A percentile compares a stretch with the other conserved stretches of the same genome.
Conservation (phyloP, 1,284 basidiomycete genomes). For the Heterobasidion irregulare region DNA sequence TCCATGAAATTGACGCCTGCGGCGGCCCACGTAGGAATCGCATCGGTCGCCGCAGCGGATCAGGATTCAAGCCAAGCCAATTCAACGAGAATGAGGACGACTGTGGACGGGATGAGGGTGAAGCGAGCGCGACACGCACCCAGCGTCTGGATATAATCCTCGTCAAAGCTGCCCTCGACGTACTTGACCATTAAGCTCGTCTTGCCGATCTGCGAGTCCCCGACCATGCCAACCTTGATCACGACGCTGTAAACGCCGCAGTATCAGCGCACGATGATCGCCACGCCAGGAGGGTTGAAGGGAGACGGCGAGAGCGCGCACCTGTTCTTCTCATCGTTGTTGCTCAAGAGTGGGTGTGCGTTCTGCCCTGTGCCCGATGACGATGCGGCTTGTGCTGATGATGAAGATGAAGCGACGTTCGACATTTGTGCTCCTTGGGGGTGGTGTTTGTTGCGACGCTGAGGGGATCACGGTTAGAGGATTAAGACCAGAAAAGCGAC, state of each 20-base stretch:
- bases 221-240: constrained; percentile 98
- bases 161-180: constrained; percentile 94
- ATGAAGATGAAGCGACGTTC: constrained; percentile 21
- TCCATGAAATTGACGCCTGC: constrained; percentile 99
- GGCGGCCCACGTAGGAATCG: not conserved
- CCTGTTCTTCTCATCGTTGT: constrained; percentile 75
- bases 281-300: not conserved
- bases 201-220: constrained; percentile 98
- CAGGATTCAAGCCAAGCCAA: too few relatives aligned
- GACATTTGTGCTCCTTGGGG: constrained; percentile 15
- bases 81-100: too few relatives aligned
- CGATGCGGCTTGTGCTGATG: constrained; percentile 25
- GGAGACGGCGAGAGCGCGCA: constrained; percentile 14
- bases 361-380: constrained; percentile 40
- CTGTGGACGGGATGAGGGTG: not conserved
- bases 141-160: constrained; percentile 99
- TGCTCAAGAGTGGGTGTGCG: constrained; percentile 42
- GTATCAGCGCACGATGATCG: not conserved
- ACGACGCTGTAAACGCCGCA: constrained; percentile 57
- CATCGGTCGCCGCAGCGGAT: not conserved
- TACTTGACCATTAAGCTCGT: constrained; percentile 98
- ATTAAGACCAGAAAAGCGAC: constrained; percentile 5
- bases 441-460: too few relatives aligned
- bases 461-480: not conserved
- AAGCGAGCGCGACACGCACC: constrained; percentile 37